Percentiles rank a stretch among this genome's conserved stretches.
Conservation (phyloP, 768 basidiomycete genomes). For the Trametes cinnabarina region DNA sequence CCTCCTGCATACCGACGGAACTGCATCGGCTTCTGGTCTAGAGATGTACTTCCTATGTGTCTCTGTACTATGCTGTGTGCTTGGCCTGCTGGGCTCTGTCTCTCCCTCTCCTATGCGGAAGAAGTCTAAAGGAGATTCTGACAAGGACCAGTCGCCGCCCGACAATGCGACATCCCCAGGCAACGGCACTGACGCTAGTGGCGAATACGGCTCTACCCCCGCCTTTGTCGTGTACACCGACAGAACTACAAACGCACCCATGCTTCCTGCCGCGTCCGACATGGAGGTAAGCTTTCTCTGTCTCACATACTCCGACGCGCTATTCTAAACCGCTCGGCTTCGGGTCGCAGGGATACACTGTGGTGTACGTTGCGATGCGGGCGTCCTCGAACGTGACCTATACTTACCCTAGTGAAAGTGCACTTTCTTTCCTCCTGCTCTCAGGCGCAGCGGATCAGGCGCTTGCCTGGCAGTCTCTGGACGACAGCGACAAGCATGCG, state of each 20-base stretch:
- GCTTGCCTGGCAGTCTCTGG: conserved; percentile 1
- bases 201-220: conserved; percentile 2
- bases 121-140: background rate
- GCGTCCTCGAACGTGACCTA: background rate
- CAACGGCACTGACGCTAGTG: background rate
- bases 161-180: background rate
- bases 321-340: no score
- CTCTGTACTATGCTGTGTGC: background rate
- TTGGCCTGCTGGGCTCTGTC: background rate
- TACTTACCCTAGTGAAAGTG: background rate
- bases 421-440: conserved; percentile 13
- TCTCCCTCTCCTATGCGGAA: background rate
- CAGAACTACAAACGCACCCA: background rate
- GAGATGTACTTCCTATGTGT: background rate
- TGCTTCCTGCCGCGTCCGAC: conserved; percentile 9
- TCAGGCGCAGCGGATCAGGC: conserved; percentile 13
- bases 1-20: no score
- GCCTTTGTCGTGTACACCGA: conserved; percentile 16
- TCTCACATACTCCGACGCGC: no score
- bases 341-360: conserved; percentile 8
- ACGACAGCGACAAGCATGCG: conserved; percentile 9
- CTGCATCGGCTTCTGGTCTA: background rate
- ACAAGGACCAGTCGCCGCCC: background rate
- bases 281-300: conserved; percentile 1
- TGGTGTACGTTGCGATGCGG: background rate